Evolutionary conservation across 2,329 filamentous ascomycete species (phyloP), one percentile per base, ranked within the genome.

Genomic region (Lasiodiplodia gonubiensis): DNA sequence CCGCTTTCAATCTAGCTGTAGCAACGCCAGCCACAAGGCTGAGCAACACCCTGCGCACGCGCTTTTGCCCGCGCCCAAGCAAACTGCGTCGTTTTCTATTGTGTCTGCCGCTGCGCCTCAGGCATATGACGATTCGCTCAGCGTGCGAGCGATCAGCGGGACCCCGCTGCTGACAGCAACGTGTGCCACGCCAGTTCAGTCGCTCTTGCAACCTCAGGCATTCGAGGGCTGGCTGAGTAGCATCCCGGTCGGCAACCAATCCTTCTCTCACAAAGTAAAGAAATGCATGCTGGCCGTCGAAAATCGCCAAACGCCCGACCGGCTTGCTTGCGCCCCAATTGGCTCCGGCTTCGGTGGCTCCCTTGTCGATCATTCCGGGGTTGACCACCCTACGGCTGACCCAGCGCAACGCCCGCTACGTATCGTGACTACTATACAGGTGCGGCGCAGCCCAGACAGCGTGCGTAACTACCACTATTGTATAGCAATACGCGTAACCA

Each of bases 291-390:
- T 48, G 6, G 23, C 16, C 37, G 35, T 33, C 18, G 57, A 25
- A 21, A 59, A 33, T 39, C 27, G 5, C n/a, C 30, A 35, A 51
- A 18, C 27, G 27, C 16, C n/a, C 25, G n/a, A 18, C 39, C 39
- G 6, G n/a, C 37, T n/a, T 6, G 23, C 42, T 18, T 18, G 55
- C 55, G 55, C 55, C 57, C 14, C 57, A 42, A 33, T 63, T 27
- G 59, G 59, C 59, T 52, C 46, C 59, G 46, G 59, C 59, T 23
- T 57, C 53, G 53, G n/a, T 61, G 33, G 16, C 30, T 21, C n/a
- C 30, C 33, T 48, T 16, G 61, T 64, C 61, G 49, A 64, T 64
- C 61, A 64, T 64, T 64, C 61, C 61, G 61, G 61, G 61, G 61
- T 16, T 54, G 61, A 49, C 42, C 27, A 51, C 42, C 25, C 30